Evolutionary conservation across 371 early-diverging fungal species (phyloP), one percentile per base, ranked within the genome.

Genomic region (Mucor saturninus): DNA sequence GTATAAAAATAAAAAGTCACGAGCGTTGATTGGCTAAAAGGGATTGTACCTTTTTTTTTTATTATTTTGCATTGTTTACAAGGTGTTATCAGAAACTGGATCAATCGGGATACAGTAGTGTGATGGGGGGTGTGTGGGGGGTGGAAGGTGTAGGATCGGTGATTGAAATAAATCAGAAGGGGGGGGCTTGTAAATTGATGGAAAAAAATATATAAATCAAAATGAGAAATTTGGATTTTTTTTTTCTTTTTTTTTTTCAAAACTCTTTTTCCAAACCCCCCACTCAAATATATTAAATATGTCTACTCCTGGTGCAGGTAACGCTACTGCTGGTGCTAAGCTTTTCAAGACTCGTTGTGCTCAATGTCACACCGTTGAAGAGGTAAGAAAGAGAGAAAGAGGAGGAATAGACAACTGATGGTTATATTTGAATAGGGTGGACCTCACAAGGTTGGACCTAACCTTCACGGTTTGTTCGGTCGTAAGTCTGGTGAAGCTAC

Each of bases 281-380:
- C 61, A 67, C 67, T 67, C 67, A 49, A 49, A 37, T 62, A 62
- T 49, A 67, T 43, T 52, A 52, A 64, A 45, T 3, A 67, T 67
- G 68, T 67, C 68, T 62, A 56, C 67, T 67, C 56, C 67, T 55
- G 69, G 64, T 64, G 55, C 64, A 68, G 80, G 81, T 70, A 72
- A 80, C 76, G 81, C 76, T 71, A 53, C 76, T 71, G 81, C 78
- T 74, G 98, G 98, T 83, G 97, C 97, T 73, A 95, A 95, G 89
- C 95, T 98, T 83, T 98, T 98, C 94, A 95, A 97, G 90, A 97
- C 97, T 71, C 94, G 98, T 66, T 98, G 98, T 73, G 95, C 96
- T 61, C 95, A 94, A 76, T 98, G 99, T 91, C 98, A 98, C 90
- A 96, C 95, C 66, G 90, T 95, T 43, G 96, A 96, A 70, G 84